Base-by-base conservation (phyloP, 1,284 basidiomycete genomes). In the Ganoderma multipileum region DNA sequence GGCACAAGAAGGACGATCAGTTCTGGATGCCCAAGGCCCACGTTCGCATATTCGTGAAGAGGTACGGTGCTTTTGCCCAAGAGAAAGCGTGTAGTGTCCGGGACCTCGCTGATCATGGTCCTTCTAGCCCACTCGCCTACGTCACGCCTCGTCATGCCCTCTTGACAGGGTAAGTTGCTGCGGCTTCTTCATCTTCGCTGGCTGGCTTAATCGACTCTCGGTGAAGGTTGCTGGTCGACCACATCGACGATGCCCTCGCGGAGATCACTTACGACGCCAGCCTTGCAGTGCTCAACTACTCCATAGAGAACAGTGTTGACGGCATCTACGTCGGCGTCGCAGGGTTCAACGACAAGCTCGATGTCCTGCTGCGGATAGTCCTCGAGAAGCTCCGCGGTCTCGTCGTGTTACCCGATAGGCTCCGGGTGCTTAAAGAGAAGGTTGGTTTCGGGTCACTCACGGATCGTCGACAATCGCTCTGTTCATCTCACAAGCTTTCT, bases 281-380 rank as follows among this genome's bases (percentile, higher is more conserved):
- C 65, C 81, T 92, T n/a, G 91, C 91, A 7, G 90, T 89, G 3
- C 80, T 91, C 66, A 79, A 80, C 41, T 91, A 89, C 80, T 80
- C 79, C 65, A 77, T 91, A 55, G 55, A 81, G 81, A 71, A 83
- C 81, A 67, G 81, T 79, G 67, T 82, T 79, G 61, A 84, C 83
- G 74, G 84, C 79, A 41, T 82, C 87, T 65, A 77, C 77, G 50
- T 78, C 85, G 79, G 81, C 16, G 81, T 89, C 12, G 81, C 83
- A 41, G 91, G 91, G 0, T 93, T 91, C 81, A 89, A 87, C 74
- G 89, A 92, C 80, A 92, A 91, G 80, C 82, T 92, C 0, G 77
- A 83, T 0, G 82, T 87, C 0, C 74, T 92, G 20, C 81, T 87
- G 14, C 81, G 87, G 30, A 76, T 73, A 0, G 75, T 79, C 6